Conservation (phyloP, 768 basidiomycete genomes). For the Paxillus involutus region DNA sequence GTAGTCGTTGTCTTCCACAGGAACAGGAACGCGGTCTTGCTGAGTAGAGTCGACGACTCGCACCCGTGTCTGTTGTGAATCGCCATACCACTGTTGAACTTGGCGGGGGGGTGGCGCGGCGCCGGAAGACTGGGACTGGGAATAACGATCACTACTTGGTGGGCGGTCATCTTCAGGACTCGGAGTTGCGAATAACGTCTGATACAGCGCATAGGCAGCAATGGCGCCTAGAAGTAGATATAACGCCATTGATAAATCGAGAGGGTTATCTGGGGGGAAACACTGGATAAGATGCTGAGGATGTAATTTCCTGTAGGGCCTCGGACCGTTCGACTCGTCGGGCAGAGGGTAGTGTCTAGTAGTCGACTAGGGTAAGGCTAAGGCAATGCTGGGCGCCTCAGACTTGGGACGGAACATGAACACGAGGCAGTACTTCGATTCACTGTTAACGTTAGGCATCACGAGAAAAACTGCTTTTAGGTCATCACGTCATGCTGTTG, state of each 20-base stretch:
- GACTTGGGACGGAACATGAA: too few relatives aligned
- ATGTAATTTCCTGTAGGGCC: not conserved
- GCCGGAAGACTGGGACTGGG: not conserved
- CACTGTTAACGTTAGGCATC: too few relatives aligned
- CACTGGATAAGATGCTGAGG: not conserved
- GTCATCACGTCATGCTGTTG: too few relatives aligned
- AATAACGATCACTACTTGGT: not conserved
- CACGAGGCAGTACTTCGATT: too few relatives aligned
- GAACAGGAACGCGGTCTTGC: not conserved
- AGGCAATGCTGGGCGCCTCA: too few relatives aligned
- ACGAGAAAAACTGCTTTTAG: too few relatives aligned
- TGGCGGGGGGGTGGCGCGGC: not conserved
- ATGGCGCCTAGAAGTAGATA: conserved; percentile 9
- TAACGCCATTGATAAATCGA: conserved; percentile 8
- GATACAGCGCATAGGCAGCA: conserved; percentile 14
- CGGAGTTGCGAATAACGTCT: conserved; percentile 2
- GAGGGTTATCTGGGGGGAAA: not conserved
- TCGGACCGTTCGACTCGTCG: too few relatives aligned
- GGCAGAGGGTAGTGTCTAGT: too few relatives aligned
- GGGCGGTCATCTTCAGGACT: conserved; percentile 6
- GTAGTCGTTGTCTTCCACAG: conserved; percentile 40
- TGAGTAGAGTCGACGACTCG: not conserved
- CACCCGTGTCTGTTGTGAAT: not conserved
- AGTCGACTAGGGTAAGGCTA: too few relatives aligned
- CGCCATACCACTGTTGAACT: conserved; percentile 2